Conservation (phyloP, 2,329 filamentous ascomycete genomes). For the Apiospora phragmitis region DNA sequence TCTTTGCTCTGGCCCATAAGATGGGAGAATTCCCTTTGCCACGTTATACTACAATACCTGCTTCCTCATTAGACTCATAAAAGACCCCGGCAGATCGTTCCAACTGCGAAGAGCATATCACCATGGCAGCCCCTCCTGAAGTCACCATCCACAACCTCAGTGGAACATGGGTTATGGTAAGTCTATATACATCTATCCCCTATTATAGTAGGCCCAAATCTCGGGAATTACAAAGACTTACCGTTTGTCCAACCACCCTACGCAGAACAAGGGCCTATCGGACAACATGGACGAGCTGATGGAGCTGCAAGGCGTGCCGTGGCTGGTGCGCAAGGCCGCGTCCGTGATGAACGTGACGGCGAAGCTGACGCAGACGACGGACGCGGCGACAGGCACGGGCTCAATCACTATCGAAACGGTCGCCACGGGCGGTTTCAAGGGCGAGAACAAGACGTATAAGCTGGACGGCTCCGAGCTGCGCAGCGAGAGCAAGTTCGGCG, state of each 20-base stretch:
- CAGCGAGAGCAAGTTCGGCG: constrained; percentile 2
- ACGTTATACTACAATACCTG: background rate
- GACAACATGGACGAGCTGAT: constrained; percentile 5
- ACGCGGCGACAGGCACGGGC: background rate
- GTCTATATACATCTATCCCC: background rate
- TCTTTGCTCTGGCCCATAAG: background rate
- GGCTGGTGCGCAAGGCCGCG: background rate
- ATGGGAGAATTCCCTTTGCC: background rate
- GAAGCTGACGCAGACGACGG: background rate
- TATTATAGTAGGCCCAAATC: background rate
- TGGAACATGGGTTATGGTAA: background rate
- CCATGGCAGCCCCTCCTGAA: background rate
- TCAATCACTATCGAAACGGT: constrained; percentile 7
- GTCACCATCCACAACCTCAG: constrained; percentile 9
- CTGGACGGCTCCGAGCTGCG: background rate
- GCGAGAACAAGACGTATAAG: constrained; percentile 9
- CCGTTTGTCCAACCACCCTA: background rate
- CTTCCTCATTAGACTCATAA: background rate
- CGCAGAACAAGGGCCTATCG: constrained; percentile 7
- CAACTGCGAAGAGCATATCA: background rate
- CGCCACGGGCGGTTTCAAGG: constrained; percentile 5
- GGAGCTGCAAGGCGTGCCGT: constrained; percentile 8
- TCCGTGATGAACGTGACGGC: constrained; percentile 3
- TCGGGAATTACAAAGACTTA: background rate
- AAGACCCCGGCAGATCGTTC: background rate